Evolutionary conservation across 2,329 filamentous ascomycete species (phyloP).

Genomic region (Trichoderma atrobrunneum): DNA sequence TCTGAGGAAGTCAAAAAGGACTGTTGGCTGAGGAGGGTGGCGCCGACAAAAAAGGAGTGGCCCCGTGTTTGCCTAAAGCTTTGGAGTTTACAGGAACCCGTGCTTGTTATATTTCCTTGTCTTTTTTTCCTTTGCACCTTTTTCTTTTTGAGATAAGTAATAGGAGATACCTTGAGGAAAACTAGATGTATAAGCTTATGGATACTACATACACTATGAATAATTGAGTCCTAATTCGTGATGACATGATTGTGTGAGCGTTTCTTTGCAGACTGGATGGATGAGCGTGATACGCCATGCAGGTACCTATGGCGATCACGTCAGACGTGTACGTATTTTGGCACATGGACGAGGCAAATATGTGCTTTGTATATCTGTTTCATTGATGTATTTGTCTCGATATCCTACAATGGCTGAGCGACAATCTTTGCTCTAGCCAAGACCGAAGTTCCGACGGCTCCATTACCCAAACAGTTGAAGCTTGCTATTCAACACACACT

Average conservation of each 20-base stretch:
- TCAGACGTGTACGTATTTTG: neutral
- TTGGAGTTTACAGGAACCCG: constrained; percentile 13
- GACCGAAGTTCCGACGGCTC: neutral
- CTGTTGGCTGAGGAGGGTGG: constrained; percentile 1
- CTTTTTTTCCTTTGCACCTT: neutral
- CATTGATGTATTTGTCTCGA: neutral
- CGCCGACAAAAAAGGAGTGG: neutral
- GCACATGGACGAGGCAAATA: neutral
- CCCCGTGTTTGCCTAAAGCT: constrained; percentile 2
- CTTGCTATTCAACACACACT: neutral
- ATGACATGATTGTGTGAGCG: neutral
- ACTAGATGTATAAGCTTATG: constrained; percentile 20
- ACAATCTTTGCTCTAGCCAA: neutral
- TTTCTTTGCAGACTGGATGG: neutral
- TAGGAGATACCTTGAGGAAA: neutral
- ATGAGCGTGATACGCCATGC: neutral
- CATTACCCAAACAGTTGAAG: neutral
- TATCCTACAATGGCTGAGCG: neutral
- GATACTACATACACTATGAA: constrained; percentile 16
- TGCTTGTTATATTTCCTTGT: neutral
- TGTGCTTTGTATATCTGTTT: neutral
- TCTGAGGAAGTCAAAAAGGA: neutral
- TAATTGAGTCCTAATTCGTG: neutral
- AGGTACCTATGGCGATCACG: neutral
- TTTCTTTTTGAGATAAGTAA: neutral